Base-by-base conservation (phyloP, 441 rosid species). In the Melianthus villosus region DNA sequence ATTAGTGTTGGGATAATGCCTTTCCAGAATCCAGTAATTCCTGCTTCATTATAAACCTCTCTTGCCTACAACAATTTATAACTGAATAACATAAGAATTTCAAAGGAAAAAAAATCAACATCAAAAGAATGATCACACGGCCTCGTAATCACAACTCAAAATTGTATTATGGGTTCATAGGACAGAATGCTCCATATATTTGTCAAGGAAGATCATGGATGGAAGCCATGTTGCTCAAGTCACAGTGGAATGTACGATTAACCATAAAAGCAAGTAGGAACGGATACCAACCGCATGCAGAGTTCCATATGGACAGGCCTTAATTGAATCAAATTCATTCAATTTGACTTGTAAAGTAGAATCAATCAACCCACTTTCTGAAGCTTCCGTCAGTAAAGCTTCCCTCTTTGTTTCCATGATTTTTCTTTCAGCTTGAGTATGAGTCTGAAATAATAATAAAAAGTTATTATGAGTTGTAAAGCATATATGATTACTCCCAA, bases 401-500 rank as follows among this genome's bases (percentile, higher is more conserved):
- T 65, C 72, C 65, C 53, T 73, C 59, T 57, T 77, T 44, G 48
- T 61, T 53, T 73, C 79, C 67, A 55, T 43, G 16, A 77, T 71
- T 50, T 71, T 73, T 46, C 62, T 77, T 58, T 77, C 81, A 33
- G 86, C 86, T 68, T 77, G 81, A 14, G 81, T 73, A 1, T 73
- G 77, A 22, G 86, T 77, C 81, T 76, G 33, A 30, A 56, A 49
- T 23, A 28, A 41, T n/a, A 38, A 45, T 34, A 43, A 34, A 29
- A 10, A 53, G 40, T 33, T 16, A 15, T 36, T 13, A 3, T 15
- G 14, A 17, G 10, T 4, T 15, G 6, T 12, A 9, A 5, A 22
- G 25, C 18, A 12, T 23, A 30, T n/a, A 5, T 22, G 9, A 27
- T 27, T 27, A 27, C 9, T n/a, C n/a, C n/a, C n/a, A n/a, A n/a